A percentile compares a stretch with the other conserved stretches of the same genome.
Evolutionary conservation across 305 asterid genomes (phyloP).

Genomic region (Fraxinus floribunda): DNA sequence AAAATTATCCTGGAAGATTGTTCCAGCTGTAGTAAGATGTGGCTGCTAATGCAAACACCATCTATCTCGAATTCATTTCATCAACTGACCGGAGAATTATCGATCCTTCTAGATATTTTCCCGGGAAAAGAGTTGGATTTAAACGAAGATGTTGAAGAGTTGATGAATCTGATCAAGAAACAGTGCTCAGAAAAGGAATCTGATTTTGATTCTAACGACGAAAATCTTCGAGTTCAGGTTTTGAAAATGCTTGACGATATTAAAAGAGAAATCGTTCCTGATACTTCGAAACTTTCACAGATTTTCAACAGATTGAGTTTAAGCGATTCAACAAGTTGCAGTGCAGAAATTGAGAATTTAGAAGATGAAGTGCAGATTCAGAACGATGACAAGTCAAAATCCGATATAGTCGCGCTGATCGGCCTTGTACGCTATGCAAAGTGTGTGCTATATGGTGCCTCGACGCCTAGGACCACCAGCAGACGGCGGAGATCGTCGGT

Average conservation of each 20-base stretch:
- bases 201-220: conserved; percentile 43
- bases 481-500: conserved; percentile 52
- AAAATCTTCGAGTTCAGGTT: conserved; percentile 45
- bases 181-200: conserved; percentile 55
- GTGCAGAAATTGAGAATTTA: conserved; percentile 64
- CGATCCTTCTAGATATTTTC: conserved; percentile 74
- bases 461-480: conserved; percentile 45
- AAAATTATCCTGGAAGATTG: conserved; percentile 60
- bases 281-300: conserved; percentile 38
- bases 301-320: conserved; percentile 52
- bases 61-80: conserved; percentile 45
- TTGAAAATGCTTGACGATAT: conserved; percentile 60
- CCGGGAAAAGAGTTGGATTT: conserved; percentile 57
- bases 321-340: conserved; percentile 56
- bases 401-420: conserved; percentile 57
- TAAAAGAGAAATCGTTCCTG: conserved; percentile 65
- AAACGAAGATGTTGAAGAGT: conserved; percentile 59
- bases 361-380: conserved; percentile 71
- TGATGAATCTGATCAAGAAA: conserved; percentile 53
- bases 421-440: conserved; percentile 85
- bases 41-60: conserved; percentile 70
- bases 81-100: conserved; percentile 57
- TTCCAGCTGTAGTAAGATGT: conserved; percentile 56
- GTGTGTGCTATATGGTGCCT: conserved; percentile 85
- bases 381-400: conserved; percentile 50